A percentile compares a stretch with the other conserved stretches of the same genome.
phyloP scores from a whole-genome alignment of 2,329 filamentous ascomycete species.

The Neofusicoccum kwambonambiense region DNA sequence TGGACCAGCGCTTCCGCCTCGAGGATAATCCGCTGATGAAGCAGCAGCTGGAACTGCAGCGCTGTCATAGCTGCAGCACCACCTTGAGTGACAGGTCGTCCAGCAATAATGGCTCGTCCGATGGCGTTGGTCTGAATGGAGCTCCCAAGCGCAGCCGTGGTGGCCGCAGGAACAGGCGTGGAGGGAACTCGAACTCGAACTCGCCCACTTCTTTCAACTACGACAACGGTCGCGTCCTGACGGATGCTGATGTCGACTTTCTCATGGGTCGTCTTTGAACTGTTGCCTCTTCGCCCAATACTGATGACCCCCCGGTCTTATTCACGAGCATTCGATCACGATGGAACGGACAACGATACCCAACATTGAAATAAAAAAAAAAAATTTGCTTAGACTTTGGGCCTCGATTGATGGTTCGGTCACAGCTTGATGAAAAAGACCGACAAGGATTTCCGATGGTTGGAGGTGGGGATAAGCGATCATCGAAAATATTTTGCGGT shows the following conservation, averaged over 20 bases:
- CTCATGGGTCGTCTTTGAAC: constrained; percentile 6
- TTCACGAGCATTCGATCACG: too few species aligned
- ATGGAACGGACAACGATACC: too few species aligned
- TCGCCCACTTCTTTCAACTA: background rate
- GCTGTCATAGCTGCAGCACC: background rate
- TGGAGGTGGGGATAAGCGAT: too few species aligned
- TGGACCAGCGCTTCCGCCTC: background rate
- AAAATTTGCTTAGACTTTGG: too few species aligned
- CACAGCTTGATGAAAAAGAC: too few species aligned
- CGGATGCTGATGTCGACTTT: constrained; percentile 1
- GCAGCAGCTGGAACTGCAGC: background rate
- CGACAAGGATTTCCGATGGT: too few species aligned
- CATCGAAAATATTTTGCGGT: too few species aligned
- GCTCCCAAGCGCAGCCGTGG: background rate
- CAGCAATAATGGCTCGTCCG: background rate
- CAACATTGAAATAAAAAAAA: too few species aligned
- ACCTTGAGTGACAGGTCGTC: background rate
- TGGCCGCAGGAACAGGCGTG: background rate
- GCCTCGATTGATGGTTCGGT: too few species aligned
- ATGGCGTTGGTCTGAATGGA: too few species aligned
- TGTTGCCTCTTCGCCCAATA: background rate
- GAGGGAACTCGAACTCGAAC: background rate
- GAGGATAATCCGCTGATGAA: background rate
- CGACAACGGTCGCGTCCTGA: background rate
- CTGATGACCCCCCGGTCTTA: background rate